Evolutionary conservation across 345 rosid species (phyloP).

Genomic region (Ceriops decandra): DNA sequence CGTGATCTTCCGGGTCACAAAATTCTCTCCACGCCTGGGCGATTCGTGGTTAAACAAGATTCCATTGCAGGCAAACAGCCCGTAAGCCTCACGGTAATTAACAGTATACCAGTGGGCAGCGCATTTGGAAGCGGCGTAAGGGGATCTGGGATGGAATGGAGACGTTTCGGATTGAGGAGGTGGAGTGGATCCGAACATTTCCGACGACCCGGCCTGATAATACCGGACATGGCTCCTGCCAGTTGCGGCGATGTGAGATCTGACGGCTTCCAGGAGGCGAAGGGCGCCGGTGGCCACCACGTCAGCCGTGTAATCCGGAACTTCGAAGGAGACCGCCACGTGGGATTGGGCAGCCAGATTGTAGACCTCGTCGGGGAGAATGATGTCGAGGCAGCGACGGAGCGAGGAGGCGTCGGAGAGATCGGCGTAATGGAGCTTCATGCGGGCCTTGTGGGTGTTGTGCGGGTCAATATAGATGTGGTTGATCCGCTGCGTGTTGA

Average conservation of each 20-base stretch:
- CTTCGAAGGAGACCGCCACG: slow-evolving; percentile 92
- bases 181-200: slow-evolving; percentile 93
- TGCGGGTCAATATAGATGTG: slow-evolving; percentile 98
- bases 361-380: slow-evolving; percentile 85
- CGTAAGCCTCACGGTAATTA: slow-evolving; percentile 89
- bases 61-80: slow-evolving; percentile 84
- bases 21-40: slow-evolving; percentile 87
- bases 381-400: slow-evolving; percentile 92
- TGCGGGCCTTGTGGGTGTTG: slow-evolving; percentile 72
- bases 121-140: slow-evolving; percentile 88
- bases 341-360: slow-evolving; percentile 94
- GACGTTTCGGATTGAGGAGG: slow-evolving; percentile 78
- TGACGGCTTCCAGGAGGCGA: slow-evolving; percentile 87
- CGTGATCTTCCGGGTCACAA: slow-evolving; percentile 89
- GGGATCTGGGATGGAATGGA: slow-evolving; percentile 95
- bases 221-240: slow-evolving; percentile 62
- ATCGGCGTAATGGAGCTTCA: slow-evolving; percentile 92
- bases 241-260: slow-evolving; percentile 76
- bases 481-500: slow-evolving; percentile 91
- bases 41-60: slow-evolving; percentile 93
- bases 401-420: slow-evolving; percentile 88
- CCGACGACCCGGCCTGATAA: slow-evolving; percentile 94
- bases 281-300: slow-evolving; percentile 94
- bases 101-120: slow-evolving; percentile 99
- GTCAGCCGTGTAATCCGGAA: slow-evolving; percentile 93